A percentile compares a stretch with the other conserved stretches of the same genome.
Conservation (phyloP, 2,329 filamentous ascomycete genomes). For the Diaporthe capsici region DNA sequence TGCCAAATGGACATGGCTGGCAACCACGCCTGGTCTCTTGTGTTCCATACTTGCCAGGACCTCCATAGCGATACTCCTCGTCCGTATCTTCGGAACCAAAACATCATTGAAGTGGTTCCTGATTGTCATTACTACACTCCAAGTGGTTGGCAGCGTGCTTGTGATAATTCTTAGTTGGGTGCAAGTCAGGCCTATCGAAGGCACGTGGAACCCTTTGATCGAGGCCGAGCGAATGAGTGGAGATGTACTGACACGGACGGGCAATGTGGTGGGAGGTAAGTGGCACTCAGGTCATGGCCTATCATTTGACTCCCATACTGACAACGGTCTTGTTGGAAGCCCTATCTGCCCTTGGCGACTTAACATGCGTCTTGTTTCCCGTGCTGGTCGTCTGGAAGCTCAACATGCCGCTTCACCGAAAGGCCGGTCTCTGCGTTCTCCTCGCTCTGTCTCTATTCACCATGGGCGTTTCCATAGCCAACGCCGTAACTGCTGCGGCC, state of each 20-base stretch:
- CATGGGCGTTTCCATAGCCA: background rate
- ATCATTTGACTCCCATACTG: background rate
- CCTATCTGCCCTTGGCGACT: background rate
- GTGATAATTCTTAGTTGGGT: background rate
- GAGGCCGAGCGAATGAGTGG: background rate
- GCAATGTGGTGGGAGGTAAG: background rate
- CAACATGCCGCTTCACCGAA: background rate
- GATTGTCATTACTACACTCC: background rate
- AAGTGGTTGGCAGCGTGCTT: constrained; percentile 25
- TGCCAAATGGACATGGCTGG: background rate
- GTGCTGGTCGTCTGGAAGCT: background rate
- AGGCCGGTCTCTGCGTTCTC: background rate
- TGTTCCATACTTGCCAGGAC: background rate
- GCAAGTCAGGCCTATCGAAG: background rate
- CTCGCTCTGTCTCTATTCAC: background rate
- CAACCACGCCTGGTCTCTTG: background rate
- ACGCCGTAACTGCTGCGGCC: background rate
- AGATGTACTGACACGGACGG: background rate
- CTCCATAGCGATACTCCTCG: background rate
- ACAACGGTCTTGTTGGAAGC: background rate
- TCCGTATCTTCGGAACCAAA: background rate
- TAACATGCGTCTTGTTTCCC: background rate
- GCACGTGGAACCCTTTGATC: background rate
- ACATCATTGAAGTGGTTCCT: background rate
- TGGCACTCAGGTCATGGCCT: background rate